These are phyloP conservation scores for Claviceps sp. DNA, from an alignment of 2,329 filamentous ascomycete species.

Conservation along the genomic window DNA sequence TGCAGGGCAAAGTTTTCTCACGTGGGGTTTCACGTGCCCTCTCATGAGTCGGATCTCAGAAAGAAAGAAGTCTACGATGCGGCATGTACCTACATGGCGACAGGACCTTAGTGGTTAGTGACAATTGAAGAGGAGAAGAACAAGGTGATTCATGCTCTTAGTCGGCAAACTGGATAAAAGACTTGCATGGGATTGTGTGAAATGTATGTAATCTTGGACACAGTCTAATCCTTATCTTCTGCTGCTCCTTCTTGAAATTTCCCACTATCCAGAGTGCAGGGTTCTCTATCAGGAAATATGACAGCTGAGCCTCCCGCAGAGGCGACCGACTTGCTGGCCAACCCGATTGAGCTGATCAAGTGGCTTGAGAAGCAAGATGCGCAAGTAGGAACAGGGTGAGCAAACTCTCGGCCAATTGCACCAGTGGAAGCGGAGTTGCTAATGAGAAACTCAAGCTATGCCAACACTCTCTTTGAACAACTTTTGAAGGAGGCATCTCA, in stretches of 20 bases:
- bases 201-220: conserved; percentile 1
- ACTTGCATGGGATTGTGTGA: not conserved
- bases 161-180: not conserved
- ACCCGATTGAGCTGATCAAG: conserved; percentile 23
- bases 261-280: not conserved
- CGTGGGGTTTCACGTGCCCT: conserved; percentile 19
- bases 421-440: not conserved
- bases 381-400: conserved; percentile 24
- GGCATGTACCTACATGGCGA: not conserved
- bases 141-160: not conserved
- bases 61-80: not conserved
- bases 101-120: too few species aligned
- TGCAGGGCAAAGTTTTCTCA: conserved; percentile 24
- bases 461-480: conserved; percentile 30
- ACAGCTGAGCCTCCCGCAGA: conserved; percentile 12
- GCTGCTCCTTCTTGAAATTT: not conserved
- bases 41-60: not conserved
- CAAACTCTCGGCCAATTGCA: conserved; percentile 4
- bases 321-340: conserved; percentile 21
- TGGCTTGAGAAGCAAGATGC: conserved; percentile 29
- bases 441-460: conserved; percentile 13
- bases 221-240: not conserved
- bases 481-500: conserved; percentile 36
- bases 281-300: conserved; percentile 7
- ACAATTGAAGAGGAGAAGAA: not conserved